These are phyloP conservation scores for Fusarium floridanum DNA, from an alignment of 2,329 filamentous ascomycete genomes.

Conservation along the genomic window DNA sequence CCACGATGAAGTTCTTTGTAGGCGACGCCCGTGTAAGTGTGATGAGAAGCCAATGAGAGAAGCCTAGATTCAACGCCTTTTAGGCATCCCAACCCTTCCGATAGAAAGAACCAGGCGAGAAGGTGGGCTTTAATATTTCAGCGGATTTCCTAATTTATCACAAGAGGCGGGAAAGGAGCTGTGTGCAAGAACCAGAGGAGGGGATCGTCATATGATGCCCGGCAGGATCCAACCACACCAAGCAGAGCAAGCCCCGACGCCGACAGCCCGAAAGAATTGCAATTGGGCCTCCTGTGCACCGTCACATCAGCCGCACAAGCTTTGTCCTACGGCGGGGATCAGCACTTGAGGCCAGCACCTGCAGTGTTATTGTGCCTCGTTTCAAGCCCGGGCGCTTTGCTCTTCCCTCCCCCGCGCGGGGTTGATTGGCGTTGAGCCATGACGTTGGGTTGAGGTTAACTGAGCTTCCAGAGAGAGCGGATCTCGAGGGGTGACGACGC, in stretches of 20 bases:
- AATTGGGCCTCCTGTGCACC: slow-evolving; percentile 10
- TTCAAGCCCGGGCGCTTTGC: not conserved
- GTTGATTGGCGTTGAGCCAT: slow-evolving; percentile 40
- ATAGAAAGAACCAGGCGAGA: not conserved
- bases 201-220: slow-evolving; percentile 46
- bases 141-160: not conserved
- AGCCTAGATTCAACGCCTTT: slow-evolving; percentile 4
- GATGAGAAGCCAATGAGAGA: slow-evolving; percentile 26
- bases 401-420: not conserved
- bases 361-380: not conserved
- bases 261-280: slow-evolving; percentile 19
- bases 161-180: slow-evolving; percentile 1
- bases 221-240: slow-evolving; percentile 28
- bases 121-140: slow-evolving; percentile 11
- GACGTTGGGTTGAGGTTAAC: slow-evolving; percentile 47
- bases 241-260: not conserved
- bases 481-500: not conserved
- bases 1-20: slow-evolving; percentile 5
- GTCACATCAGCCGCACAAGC: slow-evolving; percentile 1
- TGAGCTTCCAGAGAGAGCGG: not conserved
- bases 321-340: not conserved
- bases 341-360: slow-evolving; percentile 4
- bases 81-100: not conserved
- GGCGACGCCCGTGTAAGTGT: slow-evolving; percentile 32
- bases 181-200: slow-evolving; percentile 29